Evolutionary conservation across 495 filamentous ascomycete genomes (phyloP), one percentile per base, ranked within the genome.

Genomic region (Lophium mytilinum): DNA sequence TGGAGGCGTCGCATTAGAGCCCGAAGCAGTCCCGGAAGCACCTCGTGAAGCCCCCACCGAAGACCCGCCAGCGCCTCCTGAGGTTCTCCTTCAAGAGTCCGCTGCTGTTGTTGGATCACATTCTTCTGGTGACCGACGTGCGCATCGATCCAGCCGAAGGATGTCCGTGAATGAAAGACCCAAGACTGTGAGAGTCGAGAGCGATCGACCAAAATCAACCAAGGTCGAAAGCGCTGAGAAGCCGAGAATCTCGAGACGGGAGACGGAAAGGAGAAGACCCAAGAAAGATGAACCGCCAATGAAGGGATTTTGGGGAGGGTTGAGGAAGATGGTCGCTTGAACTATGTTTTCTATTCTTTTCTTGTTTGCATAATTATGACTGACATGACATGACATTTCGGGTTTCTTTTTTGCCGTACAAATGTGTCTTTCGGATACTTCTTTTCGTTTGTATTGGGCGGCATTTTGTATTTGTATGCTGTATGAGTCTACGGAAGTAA

Each of bases 241-340:
- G 33, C 49, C 33, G 1, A 18, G 45, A 9, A 30, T 24, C 14
- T 48, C 45, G 34, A 51, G 53, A 11, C 42, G 56, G 1, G 42
- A 50, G 15, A 57, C 53, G 57, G 60, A 55, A 53, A 54, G 18
- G 36, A 42, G 15, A 21, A 48, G 45, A 24, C 12, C 18, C 10
- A 48, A 42, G 51, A 64, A 61, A 34, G 62, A 64, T 33, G 62
- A 64, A 34, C 50, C 57, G n/a, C 57, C 53, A n/a, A 4, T 64
- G 1, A 57, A 52, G 14, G 50, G 53, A 6, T 53, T 63, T 15
- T 63, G 58, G 54, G 55, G 55, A 9, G 53, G 57, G 3, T 55
- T 64, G 47, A 64, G 57, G 62, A 57, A 37, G 53, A 64, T 60
- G 36, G 57, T 64, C 10, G 53, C 19, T 17, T 60, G 40, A 40